A percentile compares a stretch with the other conserved stretches of the same genome.
These are phyloP conservation scores for Stellera chamaejasme DNA, from an alignment of 345 rosid genomes.

Conservation along the genomic window DNA sequence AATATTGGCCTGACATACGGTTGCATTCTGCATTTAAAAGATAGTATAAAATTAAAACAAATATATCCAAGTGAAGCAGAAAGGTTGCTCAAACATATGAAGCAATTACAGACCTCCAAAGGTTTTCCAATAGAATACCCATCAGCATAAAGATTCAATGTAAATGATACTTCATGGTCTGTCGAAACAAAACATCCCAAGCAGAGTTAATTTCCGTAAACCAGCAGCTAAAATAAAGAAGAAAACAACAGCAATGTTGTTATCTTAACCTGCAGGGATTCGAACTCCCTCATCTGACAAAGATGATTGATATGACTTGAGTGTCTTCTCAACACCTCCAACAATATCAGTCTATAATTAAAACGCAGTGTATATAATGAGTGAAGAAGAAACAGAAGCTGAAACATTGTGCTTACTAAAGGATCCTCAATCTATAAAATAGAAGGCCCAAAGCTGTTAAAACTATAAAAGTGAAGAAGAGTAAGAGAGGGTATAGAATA, in stretches of 20 bases:
- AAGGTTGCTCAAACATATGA: neutral
- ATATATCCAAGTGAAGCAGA: conserved; percentile 6
- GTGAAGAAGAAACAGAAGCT: neutral
- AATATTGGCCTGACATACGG: conserved; percentile 29
- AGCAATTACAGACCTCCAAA: conserved; percentile 46
- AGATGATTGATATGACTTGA: conserved; percentile 21
- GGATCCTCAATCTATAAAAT: no score
- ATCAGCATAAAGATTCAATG: conserved; percentile 59
- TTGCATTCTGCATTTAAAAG: conserved; percentile 33
- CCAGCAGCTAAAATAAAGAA: no score
- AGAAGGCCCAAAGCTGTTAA: neutral
- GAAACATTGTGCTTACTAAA: no score
- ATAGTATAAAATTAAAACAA: conserved; percentile 8
- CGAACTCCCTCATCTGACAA: conserved; percentile 18
- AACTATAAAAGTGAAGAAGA: neutral
- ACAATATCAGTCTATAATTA: conserved; percentile 34
- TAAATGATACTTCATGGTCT: conserved; percentile 75
- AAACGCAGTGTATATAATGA: conserved; percentile 14
- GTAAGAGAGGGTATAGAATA: neutral
- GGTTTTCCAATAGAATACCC: conserved; percentile 79
- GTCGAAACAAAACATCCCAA: conserved; percentile 20
- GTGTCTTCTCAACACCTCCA: conserved; percentile 22
- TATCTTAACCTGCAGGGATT: conserved; percentile 31
- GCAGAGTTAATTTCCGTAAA: neutral
- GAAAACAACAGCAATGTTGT: neutral